Conservation (phyloP, 352 stramenopile species). For the Globisporangium canariense region DNA sequence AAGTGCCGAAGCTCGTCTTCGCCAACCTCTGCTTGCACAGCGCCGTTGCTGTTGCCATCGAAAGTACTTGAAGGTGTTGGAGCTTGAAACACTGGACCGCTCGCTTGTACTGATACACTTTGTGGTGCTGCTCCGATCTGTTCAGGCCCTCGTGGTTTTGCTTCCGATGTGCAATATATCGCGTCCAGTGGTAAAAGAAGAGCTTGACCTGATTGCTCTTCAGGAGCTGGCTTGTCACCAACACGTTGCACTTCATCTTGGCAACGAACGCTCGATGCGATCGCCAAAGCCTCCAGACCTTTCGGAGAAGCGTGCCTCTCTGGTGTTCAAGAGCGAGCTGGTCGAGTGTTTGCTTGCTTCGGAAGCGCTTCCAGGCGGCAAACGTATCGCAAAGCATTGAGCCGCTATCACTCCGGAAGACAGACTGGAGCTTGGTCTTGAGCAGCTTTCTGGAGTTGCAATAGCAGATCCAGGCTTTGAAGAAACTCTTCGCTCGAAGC, state of each 20-base stretch:
- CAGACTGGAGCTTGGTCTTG: slow-evolving; percentile 10
- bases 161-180: slow-evolving; percentile 9
- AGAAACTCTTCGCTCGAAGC: neutral
- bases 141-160: neutral
- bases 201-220: slow-evolving; percentile 22
- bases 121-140: slow-evolving; percentile 4
- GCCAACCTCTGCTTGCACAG: neutral
- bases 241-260: slow-evolving; percentile 27
- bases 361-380: slow-evolving; percentile 10
- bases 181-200: slow-evolving; percentile 29
- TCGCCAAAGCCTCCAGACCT: slow-evolving; percentile 24
- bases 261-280: slow-evolving; percentile 15
- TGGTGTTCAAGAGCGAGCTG: slow-evolving; percentile 17
- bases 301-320: slow-evolving; percentile 15
- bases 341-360: slow-evolving; percentile 17
- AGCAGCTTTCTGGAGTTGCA: slow-evolving; percentile 2
- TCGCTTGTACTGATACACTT: slow-evolving; percentile 3
- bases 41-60: neutral
- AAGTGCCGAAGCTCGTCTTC: neutral
- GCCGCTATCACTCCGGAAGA: slow-evolving; percentile 14
- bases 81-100: neutral
- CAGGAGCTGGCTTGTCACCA: slow-evolving; percentile 27
- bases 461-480: slow-evolving; percentile 4
- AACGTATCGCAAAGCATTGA: slow-evolving; percentile 16
- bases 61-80: neutral